phyloP scores from a whole-genome alignment of 768 basidiomycete species.

The Psilocybe sp. region DNA sequence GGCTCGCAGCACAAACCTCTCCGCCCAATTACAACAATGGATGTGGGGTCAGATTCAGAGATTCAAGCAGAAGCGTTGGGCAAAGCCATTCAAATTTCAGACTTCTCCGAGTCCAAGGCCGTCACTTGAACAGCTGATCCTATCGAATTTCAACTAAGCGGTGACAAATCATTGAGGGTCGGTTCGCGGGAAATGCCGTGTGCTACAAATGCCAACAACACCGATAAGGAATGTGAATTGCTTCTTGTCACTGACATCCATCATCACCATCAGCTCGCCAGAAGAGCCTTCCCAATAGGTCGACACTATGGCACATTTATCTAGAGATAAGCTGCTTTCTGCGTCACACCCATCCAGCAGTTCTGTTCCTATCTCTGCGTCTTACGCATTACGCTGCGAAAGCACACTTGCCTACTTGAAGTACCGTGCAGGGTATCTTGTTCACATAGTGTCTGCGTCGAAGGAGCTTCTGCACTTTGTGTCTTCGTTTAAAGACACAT shows the following conservation, averaged over 20 bases:
- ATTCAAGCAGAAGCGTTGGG: too few species aligned
- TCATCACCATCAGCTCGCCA: conserved; percentile 15
- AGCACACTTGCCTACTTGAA: conserved; percentile 22
- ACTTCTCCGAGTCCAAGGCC: not conserved
- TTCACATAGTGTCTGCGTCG: conserved; percentile 28
- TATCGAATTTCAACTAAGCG: conserved; percentile 5
- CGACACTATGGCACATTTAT: conserved; percentile 13
- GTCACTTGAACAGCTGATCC: conserved; percentile 1
- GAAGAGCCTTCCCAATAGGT: conserved; percentile 10
- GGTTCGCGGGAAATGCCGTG: conserved; percentile 32
- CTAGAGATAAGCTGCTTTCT: conserved; percentile 8
- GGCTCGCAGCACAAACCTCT: too few species aligned
- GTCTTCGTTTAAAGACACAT: conserved; percentile 15
- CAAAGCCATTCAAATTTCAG: too few species aligned
- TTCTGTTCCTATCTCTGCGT: too few species aligned
- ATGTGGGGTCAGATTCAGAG: too few species aligned
- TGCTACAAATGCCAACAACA: conserved; percentile 21
- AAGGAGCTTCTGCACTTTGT: conserved; percentile 24
- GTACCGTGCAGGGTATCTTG: conserved; percentile 14
- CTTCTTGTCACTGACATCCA: conserved; percentile 23
- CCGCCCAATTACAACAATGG: too few species aligned
- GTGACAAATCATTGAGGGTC: conserved; percentile 22
- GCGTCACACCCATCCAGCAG: not conserved
- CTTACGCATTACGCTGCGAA: not conserved
- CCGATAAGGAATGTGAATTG: conserved; percentile 22